These are phyloP conservation scores for Globisporangium middletonii DNA, from an alignment of 352 stramenopile species.

Conservation along the genomic window DNA sequence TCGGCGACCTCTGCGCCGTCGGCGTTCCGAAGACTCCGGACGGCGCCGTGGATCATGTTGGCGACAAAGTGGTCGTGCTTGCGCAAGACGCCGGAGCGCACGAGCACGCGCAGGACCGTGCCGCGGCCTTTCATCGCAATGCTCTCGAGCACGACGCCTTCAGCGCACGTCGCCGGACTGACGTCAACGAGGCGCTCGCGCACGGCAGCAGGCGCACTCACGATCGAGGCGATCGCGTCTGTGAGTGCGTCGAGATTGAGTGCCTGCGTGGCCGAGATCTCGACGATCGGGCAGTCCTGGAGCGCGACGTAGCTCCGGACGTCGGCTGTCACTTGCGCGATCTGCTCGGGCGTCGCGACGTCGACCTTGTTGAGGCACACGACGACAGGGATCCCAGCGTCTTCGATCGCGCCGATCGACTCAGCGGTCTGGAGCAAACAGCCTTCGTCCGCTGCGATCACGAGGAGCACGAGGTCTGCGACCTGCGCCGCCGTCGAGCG, in stretches of 20 bases:
- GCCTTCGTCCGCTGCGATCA: slow-evolving; percentile 98
- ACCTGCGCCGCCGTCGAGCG: slow-evolving; percentile 93
- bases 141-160: slow-evolving; percentile 75
- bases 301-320: slow-evolving; percentile 78
- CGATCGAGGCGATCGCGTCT: slow-evolving; percentile 28
- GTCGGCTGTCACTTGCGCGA: slow-evolving; percentile 46
- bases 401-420: slow-evolving; percentile 88
- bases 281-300: slow-evolving; percentile 61
- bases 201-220: slow-evolving; percentile 24
- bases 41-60: slow-evolving; percentile 79
- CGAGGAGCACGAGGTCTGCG: slow-evolving; percentile 96
- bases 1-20: slow-evolving; percentile 48
- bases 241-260: slow-evolving; percentile 51
- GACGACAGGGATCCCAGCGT: slow-evolving; percentile 59
- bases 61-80: slow-evolving; percentile 76
- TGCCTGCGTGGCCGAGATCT: slow-evolving; percentile 66
- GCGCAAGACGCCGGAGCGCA: slow-evolving; percentile 57
- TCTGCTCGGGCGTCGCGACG: slow-evolving; percentile 28
- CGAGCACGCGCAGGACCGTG: slow-evolving; percentile 64
- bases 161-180: slow-evolving; percentile 23
- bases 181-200: slow-evolving; percentile 35
- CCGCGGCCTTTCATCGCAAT: slow-evolving; percentile 57
- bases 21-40: slow-evolving; percentile 54
- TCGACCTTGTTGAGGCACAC: slow-evolving; percentile 90
- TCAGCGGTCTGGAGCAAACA: slow-evolving; percentile 98